These are phyloP conservation scores for Magnolia changhungtana DNA, from an alignment of 164 flowering plant genomes.

Conservation along the genomic window DNA sequence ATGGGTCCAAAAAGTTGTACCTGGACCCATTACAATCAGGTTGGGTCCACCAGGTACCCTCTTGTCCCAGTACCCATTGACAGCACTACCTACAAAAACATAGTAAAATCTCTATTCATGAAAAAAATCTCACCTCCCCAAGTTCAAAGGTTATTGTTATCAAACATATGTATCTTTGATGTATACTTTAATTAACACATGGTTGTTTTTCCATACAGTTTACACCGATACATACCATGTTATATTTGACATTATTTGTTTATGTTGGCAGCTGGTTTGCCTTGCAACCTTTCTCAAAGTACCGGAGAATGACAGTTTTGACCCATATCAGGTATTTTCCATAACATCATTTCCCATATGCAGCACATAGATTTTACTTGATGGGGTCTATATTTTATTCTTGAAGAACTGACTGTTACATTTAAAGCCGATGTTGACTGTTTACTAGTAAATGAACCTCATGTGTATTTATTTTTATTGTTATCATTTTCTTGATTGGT, in stretches of 20 bases:
- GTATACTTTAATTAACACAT: neutral
- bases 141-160: too few relatives aligned
- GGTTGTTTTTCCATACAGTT: neutral
- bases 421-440: neutral
- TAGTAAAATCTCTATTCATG: too few relatives aligned
- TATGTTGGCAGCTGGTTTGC: constrained; percentile 74
- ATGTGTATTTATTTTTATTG: neutral
- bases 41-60: too few relatives aligned
- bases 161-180: too few relatives aligned
- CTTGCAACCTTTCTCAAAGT: constrained; percentile 94
- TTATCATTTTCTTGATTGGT: neutral
- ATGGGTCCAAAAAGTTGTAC: too few relatives aligned
- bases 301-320: constrained; percentile 83
- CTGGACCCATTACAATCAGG: too few relatives aligned
- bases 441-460: neutral
- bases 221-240: neutral
- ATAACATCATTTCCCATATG: constrained; percentile 3
- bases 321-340: constrained; percentile 78
- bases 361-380: neutral
- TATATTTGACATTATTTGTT: neutral
- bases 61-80: too few relatives aligned
- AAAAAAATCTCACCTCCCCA: too few relatives aligned
- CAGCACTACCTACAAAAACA: too few relatives aligned
- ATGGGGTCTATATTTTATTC: neutral
- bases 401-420: neutral